Evolutionary conservation across 345 rosid genomes (phyloP), one percentile per base, ranked within the genome.

Genomic region (Microthlaspi erraticum): DNA sequence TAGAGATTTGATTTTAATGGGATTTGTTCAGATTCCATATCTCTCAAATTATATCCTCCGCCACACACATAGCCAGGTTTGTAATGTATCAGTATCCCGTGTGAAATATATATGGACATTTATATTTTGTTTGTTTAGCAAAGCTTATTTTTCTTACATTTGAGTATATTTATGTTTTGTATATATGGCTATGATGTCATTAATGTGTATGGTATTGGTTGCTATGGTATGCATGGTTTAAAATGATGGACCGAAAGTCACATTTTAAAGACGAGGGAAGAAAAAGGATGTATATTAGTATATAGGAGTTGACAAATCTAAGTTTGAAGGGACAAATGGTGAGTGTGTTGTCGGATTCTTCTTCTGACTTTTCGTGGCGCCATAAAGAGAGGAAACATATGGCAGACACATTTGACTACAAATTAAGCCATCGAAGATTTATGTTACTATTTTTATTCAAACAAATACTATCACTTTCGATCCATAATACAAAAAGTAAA

Each of bases 371-470:
- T 66, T 20, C 10, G 36, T 66, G 72, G 64, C 73, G 73, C 68
- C 78, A 67, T 60, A 60, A 74, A 60, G 45, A 74, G 48, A 74
- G 73, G 73, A 52, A 66, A 43, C 77, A 58, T 58, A 60, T 67
- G 78, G 78, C 73, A 74, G 78, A 74, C 78, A 68, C 43, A 51
- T 42, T 67, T 66, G 78, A 67, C 73, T 53, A 51, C 17, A 66
- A 44, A 31, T 13, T n/a, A 73, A 73, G 72, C 72, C 77, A 73
- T 57, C 46, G 3, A 31, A 14, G 6, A 45, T 36, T 31, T 0
- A 18, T 36, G 29, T 0, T 26, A 10, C 17, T 55, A 16, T 29
- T 54, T 14, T 1, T 10, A 51, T 52, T 62, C 5, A 31, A n/a
- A n/a, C 13, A 43, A 14, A 42, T 20, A 43, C 1, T 7, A 61